Evolutionary conservation across 139 green algal genomes (phyloP), one percentile per base, ranked within the genome.

Genomic region (Chlamydomonas eustigma): DNA sequence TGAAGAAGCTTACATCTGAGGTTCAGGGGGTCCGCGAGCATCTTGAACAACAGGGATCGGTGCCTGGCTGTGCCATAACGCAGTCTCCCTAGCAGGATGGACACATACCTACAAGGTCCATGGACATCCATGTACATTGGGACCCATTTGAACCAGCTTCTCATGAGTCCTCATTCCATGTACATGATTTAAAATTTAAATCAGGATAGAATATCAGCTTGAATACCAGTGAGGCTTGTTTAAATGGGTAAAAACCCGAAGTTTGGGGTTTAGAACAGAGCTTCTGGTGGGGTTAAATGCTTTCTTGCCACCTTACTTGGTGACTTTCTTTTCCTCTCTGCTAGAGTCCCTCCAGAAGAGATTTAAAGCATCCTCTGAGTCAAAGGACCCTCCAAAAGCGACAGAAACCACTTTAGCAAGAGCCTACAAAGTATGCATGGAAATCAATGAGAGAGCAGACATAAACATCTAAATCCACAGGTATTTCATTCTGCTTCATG

Each of bases 41-140:
- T 67, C 37, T 97, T 97, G 86, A 93, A 97, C 38, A 97, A 84
- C 75, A 97, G 81, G 28, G 90, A 90, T 5, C 93, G 77, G 78
- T 97, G 93, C 4, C 91, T 73, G 5, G 65, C 32, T 6, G 86
- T 39, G 5, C 91, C 92, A 18, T 83, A 73, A 30, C 65, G 64
- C 50, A 97, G 83, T 1, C 75, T 58, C 6, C 90, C 91, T 0
- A 94, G 80, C 5, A 69, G 79, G 12, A 95, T 73, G 1, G 93
- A 82, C 5, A 81, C 73, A 32, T 73, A 86, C 31, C 81, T 68
- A 31, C 12, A 28, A 25, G 24, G 36, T n/a, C 4, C 5, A n/a
- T n/a, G n/a, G 6, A 12, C 65, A 73, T 4, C 30, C 31, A 50
- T 44, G 65, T 4, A 6, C 65, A 73, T 33, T 12, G 58, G 37